A percentile compares a stretch with the other conserved stretches of the same genome.
phyloP scores from a whole-genome alignment of 1,284 basidiomycete genomes.

The Moesziomyces parantarcticus region DNA sequence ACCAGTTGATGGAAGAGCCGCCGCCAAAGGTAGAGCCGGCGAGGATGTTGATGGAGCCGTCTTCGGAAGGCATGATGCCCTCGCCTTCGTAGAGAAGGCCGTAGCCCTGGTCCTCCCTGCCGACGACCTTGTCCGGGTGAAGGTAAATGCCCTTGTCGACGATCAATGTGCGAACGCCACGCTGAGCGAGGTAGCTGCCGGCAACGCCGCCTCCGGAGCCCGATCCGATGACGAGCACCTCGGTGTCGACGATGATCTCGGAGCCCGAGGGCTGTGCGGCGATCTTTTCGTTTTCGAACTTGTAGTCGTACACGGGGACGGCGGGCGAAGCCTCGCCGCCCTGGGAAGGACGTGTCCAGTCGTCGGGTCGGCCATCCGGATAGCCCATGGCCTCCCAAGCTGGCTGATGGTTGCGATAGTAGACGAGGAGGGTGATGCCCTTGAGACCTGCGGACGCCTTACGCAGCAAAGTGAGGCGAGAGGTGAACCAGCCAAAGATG shows the following conservation, averaged over 20 bases:
- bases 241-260: conserved; percentile 60
- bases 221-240: conserved; percentile 69
- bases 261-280: conserved; percentile 43
- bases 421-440: conserved; percentile 57
- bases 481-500: conserved; percentile 53
- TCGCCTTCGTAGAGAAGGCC: conserved; percentile 68
- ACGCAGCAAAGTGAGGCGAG: conserved; percentile 57
- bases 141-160: conserved; percentile 70
- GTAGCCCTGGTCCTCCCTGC: conserved; percentile 67
- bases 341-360: conserved; percentile 52
- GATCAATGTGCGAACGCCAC: conserved; percentile 68
- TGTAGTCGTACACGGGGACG: conserved; percentile 50
- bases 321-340: conserved; percentile 23
- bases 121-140: conserved; percentile 65
- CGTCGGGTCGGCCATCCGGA: conserved; percentile 51
- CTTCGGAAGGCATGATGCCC: conserved; percentile 68
- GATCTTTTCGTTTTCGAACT: conserved; percentile 64
- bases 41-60: conserved; percentile 68
- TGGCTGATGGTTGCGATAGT: conserved; percentile 57
- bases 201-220: conserved; percentile 70
- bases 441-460: conserved; percentile 60
- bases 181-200: conserved; percentile 65
- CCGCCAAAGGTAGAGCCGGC: conserved; percentile 70
- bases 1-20: conserved; percentile 71
- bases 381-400: conserved; percentile 66